Base-by-base conservation (phyloP, 225 moss, liverwort and hornwort species). In the Marchantia polymorpha region DNA sequence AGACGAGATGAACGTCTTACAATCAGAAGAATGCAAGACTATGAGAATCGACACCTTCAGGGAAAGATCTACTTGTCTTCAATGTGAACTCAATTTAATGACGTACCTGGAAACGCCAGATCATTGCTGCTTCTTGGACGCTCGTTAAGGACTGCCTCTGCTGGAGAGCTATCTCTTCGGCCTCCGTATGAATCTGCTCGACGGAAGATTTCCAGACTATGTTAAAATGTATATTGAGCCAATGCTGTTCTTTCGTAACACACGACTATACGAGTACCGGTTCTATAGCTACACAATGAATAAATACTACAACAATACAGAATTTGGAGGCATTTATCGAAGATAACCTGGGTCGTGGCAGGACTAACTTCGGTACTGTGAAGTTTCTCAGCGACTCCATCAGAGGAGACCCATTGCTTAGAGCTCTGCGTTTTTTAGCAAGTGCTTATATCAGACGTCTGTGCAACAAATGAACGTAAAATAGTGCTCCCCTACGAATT, bases 111-210 rank as follows among this genome's bases (percentile, higher is more conserved):
- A 83, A 82, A 70, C 90, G 90, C 77, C 90, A 92, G 11, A 82
- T 78, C 31, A 87, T 86, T 25, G 92, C 91, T 78, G 89, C 91
- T 51, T 91, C 89, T 76, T 94, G 90, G 47, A 90, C 87, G 48
- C 88, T 87, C 25, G 91, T 81, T 81, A 90, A 78, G 12, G 89
- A 92, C 65, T 92, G 88, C 61, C 84, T 89, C 47, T 91, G 87
- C 52, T 92, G 91, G 67, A 86, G 84, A 48, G 90, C 92, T 76
- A 91, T 83, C 70, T 87, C 91, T 87, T 94, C 92, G 54, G 90
- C 89, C 83, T 92, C 94, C 50, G 88, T 10, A 61, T 89, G 88
- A 20, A 92, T 89, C 64, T 90, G 91, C 82, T 87, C 84, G 14
- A 91, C 89, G n/a, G n/a, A n/a, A n/a, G n/a, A n/a, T n/a, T n/a